Evolutionary conservation across 2,329 filamentous ascomycete species (phyloP).

Genomic region (Byssothecium circinans): DNA sequence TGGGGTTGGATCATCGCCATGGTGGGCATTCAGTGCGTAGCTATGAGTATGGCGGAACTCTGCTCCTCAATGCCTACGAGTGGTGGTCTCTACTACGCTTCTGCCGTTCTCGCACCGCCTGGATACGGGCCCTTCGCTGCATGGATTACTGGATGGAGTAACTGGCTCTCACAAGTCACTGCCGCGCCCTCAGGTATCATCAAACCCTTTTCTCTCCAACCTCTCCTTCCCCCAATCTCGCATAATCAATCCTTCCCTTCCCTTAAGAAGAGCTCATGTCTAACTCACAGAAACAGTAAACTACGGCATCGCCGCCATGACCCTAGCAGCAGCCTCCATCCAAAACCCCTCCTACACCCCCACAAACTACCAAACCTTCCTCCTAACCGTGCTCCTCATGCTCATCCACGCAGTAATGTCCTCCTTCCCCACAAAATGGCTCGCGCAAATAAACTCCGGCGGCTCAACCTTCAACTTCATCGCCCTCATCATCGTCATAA

Average conservation of each 20-base stretch:
- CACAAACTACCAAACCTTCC: slow-evolving; percentile 66
- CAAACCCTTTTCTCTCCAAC: not conserved
- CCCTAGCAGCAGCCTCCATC: slow-evolving; percentile 70
- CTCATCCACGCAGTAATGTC: slow-evolving; percentile 67
- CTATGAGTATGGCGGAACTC: slow-evolving; percentile 66
- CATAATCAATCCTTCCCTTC: not conserved
- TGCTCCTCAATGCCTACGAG: slow-evolving; percentile 73
- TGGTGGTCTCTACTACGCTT: slow-evolving; percentile 73
- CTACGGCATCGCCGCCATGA: slow-evolving; percentile 69
- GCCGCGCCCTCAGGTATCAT: slow-evolving; percentile 51
- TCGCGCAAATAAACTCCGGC: slow-evolving; percentile 69
- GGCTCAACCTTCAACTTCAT: slow-evolving; percentile 73
- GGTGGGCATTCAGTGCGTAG: slow-evolving; percentile 71
- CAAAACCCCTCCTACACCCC: slow-evolving; percentile 66
- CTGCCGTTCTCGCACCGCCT: slow-evolving; percentile 68
- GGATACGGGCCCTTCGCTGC: slow-evolving; percentile 68
- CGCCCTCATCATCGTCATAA: slow-evolving; percentile 65
- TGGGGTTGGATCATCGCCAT: slow-evolving; percentile 78
- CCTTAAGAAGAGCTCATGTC: not conserved
- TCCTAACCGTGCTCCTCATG: slow-evolving; percentile 57
- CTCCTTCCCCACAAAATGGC: slow-evolving; percentile 70
- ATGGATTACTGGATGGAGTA: slow-evolving; percentile 71
- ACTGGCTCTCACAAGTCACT: slow-evolving; percentile 69
- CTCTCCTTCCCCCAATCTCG: not conserved
- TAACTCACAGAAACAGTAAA: slow-evolving; percentile 51